These are phyloP conservation scores for Bretschneidera sinensis DNA, from an alignment of 345 rosid genomes.

Conservation along the genomic window DNA sequence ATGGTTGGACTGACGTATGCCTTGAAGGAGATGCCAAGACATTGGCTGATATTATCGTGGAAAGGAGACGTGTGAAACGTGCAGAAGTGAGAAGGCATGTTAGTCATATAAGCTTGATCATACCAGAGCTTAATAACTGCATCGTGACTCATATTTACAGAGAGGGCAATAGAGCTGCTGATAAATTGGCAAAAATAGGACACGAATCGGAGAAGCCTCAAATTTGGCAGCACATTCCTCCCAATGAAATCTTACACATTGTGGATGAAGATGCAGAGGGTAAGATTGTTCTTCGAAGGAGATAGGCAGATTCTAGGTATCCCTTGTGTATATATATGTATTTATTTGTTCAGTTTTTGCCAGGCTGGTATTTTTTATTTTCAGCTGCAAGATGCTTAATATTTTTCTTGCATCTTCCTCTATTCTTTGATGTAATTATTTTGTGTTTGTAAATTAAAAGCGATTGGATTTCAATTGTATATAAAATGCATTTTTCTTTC, in stretches of 20 bases:
- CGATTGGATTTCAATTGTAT: too few species aligned
- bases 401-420: background rate
- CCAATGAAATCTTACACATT: slow-evolving; percentile 47
- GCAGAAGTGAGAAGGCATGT: slow-evolving; percentile 38
- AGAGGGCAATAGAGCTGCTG: slow-evolving; percentile 79
- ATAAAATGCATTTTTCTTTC: too few species aligned
- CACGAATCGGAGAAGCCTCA: slow-evolving; percentile 47
- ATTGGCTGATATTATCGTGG: slow-evolving; percentile 49
- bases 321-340: too few species aligned
- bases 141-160: slow-evolving; percentile 50
- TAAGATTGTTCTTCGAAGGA: slow-evolving; percentile 46
- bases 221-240: slow-evolving; percentile 56
- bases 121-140: slow-evolving; percentile 52
- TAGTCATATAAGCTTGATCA: slow-evolving; percentile 41
- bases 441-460: too few species aligned
- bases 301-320: too few species aligned
- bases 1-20: slow-evolving; percentile 72
- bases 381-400: background rate
- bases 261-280: slow-evolving; percentile 72
- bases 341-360: too few species aligned
- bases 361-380: background rate
- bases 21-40: slow-evolving; percentile 77
- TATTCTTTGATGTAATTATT: background rate
- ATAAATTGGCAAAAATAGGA: slow-evolving; percentile 65
- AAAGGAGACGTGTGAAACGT: slow-evolving; percentile 45